Percentiles rank a stretch among this genome's conserved stretches.
These are phyloP conservation scores for Apophysomyces elegans DNA, from an alignment of 371 early-diverging fungal species.

Conservation along the genomic window DNA sequence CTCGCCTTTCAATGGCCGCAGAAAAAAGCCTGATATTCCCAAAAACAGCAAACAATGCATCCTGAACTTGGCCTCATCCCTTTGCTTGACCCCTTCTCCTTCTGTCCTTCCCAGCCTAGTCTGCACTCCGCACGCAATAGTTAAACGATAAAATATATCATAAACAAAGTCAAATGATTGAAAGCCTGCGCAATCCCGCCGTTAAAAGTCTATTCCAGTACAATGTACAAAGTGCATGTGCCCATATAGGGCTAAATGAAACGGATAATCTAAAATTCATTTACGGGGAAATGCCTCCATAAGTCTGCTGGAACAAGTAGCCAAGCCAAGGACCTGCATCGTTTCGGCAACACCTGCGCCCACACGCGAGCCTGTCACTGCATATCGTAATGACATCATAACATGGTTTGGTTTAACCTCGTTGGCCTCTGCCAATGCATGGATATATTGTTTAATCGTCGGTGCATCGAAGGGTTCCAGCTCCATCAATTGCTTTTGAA, in stretches of 20 bases:
- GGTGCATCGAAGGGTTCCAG: conserved; percentile 36
- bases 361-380: conserved; percentile 65
- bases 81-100: too few relatives aligned
- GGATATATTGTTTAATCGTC: conserved; percentile 35
- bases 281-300: neutral
- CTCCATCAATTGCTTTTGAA: conserved; percentile 19
- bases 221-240: too few relatives aligned
- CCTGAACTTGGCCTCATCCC: too few relatives aligned
- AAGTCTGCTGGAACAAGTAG: conserved; percentile 37
- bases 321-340: conserved; percentile 54
- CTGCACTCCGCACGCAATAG: too few relatives aligned
- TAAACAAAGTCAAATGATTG: too few relatives aligned
- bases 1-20: conserved; percentile 3
- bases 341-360: conserved; percentile 69
- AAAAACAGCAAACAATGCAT: too few relatives aligned
- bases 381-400: conserved; percentile 69
- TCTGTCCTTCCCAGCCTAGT: too few relatives aligned
- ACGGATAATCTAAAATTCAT: neutral
- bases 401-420: conserved; percentile 54
- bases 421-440: conserved; percentile 30
- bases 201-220: too few relatives aligned
- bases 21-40: conserved; percentile 7
- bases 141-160: too few relatives aligned
- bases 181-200: too few relatives aligned
- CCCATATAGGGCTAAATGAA: too few relatives aligned